Evolutionary conservation across 1,139 yeast species (phyloP).

Genomic region (Yamadazyma diospyri): DNA sequence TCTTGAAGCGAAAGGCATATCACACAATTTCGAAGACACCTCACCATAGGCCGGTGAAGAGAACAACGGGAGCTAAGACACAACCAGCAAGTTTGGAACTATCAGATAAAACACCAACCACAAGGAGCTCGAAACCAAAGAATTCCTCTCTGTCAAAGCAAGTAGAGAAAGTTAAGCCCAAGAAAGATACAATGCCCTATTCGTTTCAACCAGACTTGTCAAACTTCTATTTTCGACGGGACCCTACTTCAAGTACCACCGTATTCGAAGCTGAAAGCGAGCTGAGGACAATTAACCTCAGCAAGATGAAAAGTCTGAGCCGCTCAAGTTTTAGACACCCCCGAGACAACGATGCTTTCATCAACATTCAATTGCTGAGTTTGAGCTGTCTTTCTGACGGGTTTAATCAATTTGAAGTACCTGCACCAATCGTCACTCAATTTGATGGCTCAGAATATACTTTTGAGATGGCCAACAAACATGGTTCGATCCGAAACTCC

Average conservation of each 20-base stretch:
- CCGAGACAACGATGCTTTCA: conserved; percentile 8
- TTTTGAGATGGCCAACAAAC: conserved; percentile 25
- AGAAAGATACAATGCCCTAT: background rate
- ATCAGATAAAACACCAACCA: background rate
- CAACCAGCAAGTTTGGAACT: background rate
- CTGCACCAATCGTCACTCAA: conserved; percentile 18
- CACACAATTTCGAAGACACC: too few relatives aligned
- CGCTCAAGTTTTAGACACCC: background rate
- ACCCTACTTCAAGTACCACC: conserved; percentile 31
- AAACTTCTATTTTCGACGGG: conserved; percentile 24
- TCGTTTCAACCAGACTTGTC: conserved; percentile 7
- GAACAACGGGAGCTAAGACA: background rate
- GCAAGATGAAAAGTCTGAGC: conserved; percentile 12
- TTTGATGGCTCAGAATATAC: conserved; percentile 21
- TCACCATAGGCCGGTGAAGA: too few relatives aligned
- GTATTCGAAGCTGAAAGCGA: conserved; percentile 38
- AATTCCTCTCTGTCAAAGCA: background rate
- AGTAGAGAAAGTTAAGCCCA: background rate
- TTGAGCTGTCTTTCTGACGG: conserved; percentile 24
- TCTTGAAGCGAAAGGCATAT: background rate
- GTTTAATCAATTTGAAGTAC: conserved; percentile 16
- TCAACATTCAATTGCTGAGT: conserved; percentile 18
- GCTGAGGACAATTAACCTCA: too few relatives aligned
- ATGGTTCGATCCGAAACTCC: conserved; percentile 17
- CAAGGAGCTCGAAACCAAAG: background rate